These are phyloP conservation scores for Solanum lignicaule DNA, from an alignment of 257 asterid species.

Conservation along the genomic window DNA sequence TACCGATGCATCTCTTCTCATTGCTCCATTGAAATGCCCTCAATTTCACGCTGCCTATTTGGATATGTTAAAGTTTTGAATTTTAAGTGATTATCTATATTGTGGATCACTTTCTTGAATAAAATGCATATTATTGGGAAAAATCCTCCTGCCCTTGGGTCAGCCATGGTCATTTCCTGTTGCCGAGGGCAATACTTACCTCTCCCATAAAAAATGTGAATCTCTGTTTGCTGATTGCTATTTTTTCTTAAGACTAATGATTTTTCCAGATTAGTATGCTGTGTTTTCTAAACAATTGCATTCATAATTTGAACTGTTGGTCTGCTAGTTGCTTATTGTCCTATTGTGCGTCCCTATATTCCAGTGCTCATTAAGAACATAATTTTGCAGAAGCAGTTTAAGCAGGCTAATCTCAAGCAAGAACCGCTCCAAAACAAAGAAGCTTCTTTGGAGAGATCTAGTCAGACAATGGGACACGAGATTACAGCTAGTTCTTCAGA, in stretches of 20 bases:
- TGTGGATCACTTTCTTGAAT: background rate
- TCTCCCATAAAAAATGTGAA: background rate
- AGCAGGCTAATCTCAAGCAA: conserved; percentile 22
- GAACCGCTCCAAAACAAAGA: conserved; percentile 11
- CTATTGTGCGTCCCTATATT: background rate
- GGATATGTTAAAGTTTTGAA: background rate
- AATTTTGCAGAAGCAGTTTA: conserved; percentile 68
- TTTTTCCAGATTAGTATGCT: background rate
- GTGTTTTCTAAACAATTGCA: background rate
- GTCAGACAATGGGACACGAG: background rate
- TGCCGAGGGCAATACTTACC: background rate
- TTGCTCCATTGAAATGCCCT: background rate
- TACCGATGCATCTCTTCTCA: background rate
- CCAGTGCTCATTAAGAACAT: background rate
- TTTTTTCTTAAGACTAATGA: background rate
- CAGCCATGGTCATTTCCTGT: background rate
- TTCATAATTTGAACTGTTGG: background rate
- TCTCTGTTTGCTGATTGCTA: background rate
- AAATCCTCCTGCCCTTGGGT: background rate
- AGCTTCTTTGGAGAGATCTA: conserved; percentile 11
- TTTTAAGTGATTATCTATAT: background rate
- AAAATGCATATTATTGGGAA: background rate
- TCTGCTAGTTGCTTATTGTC: background rate
- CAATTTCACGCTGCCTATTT: background rate
- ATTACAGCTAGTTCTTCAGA: background rate